Percentiles rank a stretch among this genome's conserved stretches.
Conservation (phyloP, 129 eudicot species). For the Solidago caesia region DNA sequence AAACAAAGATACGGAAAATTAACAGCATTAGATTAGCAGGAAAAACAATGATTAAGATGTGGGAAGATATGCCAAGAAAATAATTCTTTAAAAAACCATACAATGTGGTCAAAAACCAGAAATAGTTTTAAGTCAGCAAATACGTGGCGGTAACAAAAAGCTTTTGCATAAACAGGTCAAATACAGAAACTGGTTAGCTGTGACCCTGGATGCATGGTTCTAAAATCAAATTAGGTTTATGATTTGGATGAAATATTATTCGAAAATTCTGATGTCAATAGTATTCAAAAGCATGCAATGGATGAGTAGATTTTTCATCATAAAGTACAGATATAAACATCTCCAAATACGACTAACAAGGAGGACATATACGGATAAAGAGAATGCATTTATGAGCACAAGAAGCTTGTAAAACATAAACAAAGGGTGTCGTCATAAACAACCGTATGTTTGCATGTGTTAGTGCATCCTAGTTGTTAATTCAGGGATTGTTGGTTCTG, state of each 20-base stretch:
- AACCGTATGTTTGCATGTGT: no score
- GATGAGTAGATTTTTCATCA: no score
- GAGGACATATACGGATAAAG: background rate
- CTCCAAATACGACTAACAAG: background rate
- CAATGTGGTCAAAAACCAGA: background rate
- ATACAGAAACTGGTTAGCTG: background rate
- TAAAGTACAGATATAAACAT: background rate
- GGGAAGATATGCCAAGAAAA: background rate
- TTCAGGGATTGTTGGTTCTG: no score
- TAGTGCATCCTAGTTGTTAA: no score
- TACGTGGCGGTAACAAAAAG: background rate
- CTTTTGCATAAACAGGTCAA: background rate
- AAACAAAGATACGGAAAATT: background rate
- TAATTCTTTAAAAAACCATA: background rate
- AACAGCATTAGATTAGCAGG: slow-evolving; percentile 9
- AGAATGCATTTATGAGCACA: background rate
- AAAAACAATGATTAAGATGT: background rate
- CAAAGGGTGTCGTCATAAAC: no score
- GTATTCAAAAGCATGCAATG: background rate
- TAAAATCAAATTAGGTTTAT: background rate
- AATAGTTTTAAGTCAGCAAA: background rate
- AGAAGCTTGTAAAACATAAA: no score
- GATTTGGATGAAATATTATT: background rate
- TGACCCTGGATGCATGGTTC: background rate
- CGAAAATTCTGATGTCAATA: background rate